These are phyloP conservation scores for Cordyceps pruinosa DNA, from an alignment of 2,329 filamentous ascomycete species.

Conservation along the genomic window DNA sequence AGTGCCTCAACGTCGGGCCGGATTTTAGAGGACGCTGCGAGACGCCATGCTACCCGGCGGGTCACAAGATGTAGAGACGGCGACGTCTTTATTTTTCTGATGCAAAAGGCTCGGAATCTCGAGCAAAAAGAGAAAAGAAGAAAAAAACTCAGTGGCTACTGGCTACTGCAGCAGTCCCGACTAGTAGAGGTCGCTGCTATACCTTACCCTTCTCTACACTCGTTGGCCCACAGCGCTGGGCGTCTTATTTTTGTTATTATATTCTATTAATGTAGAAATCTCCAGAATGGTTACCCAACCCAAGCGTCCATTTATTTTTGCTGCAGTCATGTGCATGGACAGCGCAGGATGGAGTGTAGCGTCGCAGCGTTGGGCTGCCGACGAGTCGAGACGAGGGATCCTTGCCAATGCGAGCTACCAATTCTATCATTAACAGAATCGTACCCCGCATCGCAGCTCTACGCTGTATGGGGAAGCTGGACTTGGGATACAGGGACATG, in stretches of 20 bases:
- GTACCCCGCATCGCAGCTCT: not conserved
- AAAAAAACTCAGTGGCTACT: not conserved
- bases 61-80: too few relatives aligned
- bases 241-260: not conserved
- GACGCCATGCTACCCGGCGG: slow-evolving; percentile 23
- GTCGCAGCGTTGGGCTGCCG: not conserved
- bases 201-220: slow-evolving; percentile 5
- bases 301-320: not conserved
- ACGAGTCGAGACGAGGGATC: not conserved
- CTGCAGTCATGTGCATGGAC: not conserved
- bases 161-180: not conserved
- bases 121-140: not conserved
- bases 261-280: not conserved
- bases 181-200: not conserved
- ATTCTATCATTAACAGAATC: slow-evolving; percentile 9
- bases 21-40: slow-evolving; percentile 35
- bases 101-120: too few relatives aligned
- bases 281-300: not conserved
- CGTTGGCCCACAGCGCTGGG: not conserved
- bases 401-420: not conserved
- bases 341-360: not conserved
- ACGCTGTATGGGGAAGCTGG: too few relatives aligned
- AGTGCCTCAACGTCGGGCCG: slow-evolving; percentile 32
- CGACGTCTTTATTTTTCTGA: too few relatives aligned
- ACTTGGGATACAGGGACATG: too few relatives aligned